Conservation (phyloP, 2,329 filamentous ascomycete species). For the Dothiorella sarmentorum region DNA sequence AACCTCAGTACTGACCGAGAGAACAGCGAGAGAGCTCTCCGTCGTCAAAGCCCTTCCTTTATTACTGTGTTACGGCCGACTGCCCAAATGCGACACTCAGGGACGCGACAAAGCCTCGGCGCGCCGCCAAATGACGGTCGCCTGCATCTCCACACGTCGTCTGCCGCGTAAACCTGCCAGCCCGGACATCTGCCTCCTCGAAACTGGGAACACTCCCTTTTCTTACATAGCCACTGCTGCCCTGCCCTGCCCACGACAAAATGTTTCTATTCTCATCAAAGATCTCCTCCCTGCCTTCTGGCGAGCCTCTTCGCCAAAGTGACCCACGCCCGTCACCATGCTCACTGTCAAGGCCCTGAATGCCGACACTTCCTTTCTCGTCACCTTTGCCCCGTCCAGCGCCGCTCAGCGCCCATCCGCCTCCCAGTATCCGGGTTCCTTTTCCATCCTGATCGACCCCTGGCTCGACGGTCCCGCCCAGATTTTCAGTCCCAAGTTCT, state of each 20-base stretch:
- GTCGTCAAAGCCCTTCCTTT: neutral
- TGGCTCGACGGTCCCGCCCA: conserved; percentile 63
- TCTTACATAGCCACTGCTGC: conserved; percentile 1
- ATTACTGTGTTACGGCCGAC: neutral
- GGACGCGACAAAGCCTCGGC: neutral
- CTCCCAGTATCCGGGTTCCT: conserved; percentile 48
- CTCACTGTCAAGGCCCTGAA: conserved; percentile 63
- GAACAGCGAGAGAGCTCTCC: too few species aligned
- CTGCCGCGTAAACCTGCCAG: conserved; percentile 14
- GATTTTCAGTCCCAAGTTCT: conserved; percentile 60
- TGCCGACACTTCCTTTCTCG: conserved; percentile 61
- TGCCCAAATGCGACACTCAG: neutral
- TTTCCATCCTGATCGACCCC: conserved; percentile 68
- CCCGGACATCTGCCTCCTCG: neutral
- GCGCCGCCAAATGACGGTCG: conserved; percentile 1
- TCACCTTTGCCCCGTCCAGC: conserved; percentile 58
- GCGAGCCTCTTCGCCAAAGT: neutral
- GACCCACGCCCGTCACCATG: conserved; percentile 49
- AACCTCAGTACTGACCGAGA: too few species aligned
- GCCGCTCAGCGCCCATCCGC: conserved; percentile 38
- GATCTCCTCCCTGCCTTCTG: neutral
- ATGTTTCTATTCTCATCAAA: conserved; percentile 7
- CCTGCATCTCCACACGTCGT: conserved; percentile 12
- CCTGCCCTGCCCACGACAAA: neutral
- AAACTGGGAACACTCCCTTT: conserved; percentile 13